Conservation (phyloP, 257 asterid genomes). For the Ballota nigra region DNA sequence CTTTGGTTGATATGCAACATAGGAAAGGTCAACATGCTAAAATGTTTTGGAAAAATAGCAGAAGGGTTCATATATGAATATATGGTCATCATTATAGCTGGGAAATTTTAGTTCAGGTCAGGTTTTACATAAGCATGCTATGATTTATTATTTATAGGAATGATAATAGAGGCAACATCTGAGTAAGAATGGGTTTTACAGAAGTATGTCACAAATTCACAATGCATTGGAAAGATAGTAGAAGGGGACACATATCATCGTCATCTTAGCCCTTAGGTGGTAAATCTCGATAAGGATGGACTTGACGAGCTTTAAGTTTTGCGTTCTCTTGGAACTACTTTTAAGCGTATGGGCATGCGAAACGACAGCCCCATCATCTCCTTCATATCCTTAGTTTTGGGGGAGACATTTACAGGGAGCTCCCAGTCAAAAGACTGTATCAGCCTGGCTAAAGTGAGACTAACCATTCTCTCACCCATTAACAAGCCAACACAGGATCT, state of each 20-base stretch:
- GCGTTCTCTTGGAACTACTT: constrained; percentile 24
- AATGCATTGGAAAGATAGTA: background rate
- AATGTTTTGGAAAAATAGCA: background rate
- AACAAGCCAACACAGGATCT: constrained; percentile 48
- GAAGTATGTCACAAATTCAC: background rate
- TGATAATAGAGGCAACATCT: background rate
- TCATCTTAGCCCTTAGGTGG: background rate
- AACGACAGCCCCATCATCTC: constrained; percentile 35
- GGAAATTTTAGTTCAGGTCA: background rate
- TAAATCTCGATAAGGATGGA: background rate
- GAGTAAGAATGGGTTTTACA: background rate
- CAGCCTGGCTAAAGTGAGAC: constrained; percentile 41
- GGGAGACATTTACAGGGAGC: constrained; percentile 23
- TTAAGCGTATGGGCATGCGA: constrained; percentile 40
- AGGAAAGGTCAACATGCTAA: background rate
- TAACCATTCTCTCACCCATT: constrained; percentile 41
- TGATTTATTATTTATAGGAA: constrained; percentile 6
- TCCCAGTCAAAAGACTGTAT: constrained; percentile 50
- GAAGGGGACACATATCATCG: background rate
- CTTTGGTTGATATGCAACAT: background rate
- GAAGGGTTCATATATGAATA: background rate
- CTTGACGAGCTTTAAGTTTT: background rate
- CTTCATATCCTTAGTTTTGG: constrained; percentile 31
- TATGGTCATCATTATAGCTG: background rate
- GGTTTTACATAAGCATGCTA: background rate